A percentile compares a stretch with the other conserved stretches of the same genome.
Evolutionary conservation across 768 basidiomycete genomes (phyloP).

Genomic region (Mrakia blollopis): DNA sequence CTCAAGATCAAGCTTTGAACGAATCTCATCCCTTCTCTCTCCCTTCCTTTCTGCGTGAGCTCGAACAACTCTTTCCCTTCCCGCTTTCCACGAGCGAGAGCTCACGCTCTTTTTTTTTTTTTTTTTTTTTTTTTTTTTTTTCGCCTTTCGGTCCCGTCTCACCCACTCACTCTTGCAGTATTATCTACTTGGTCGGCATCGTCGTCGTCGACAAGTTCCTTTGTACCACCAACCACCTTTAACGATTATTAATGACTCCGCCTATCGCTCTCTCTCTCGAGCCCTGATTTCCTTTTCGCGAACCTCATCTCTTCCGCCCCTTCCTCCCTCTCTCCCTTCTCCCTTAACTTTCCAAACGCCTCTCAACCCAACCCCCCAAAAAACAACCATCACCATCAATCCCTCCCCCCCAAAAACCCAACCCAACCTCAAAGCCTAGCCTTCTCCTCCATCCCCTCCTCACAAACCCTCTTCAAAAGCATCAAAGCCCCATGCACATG

Average conservation of each 20-base stretch:
- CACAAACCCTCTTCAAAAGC: constrained; percentile 64
- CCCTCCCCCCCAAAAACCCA: neutral
- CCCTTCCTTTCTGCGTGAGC: too few relatives aligned
- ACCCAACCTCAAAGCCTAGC: constrained; percentile 32
- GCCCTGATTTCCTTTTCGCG: too few relatives aligned
- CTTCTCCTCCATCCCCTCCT: constrained; percentile 37
- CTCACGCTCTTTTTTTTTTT: neutral
- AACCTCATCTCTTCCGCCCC: neutral
- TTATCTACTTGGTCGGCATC: too few relatives aligned
- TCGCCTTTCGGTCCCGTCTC: too few relatives aligned
- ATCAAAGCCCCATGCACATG: constrained; percentile 59
- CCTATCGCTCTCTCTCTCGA: neutral
- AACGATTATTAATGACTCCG: neutral
- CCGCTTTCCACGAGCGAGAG: neutral
- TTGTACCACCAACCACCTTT: too few relatives aligned
- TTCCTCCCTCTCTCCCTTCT: neutral
- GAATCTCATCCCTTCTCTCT: too few relatives aligned
- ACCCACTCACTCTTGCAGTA: neutral
- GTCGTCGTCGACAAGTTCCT: too few relatives aligned
- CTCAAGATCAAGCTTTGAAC: constrained; percentile 6
- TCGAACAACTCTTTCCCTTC: neutral
- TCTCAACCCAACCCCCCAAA: too few relatives aligned
- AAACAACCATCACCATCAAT: neutral
- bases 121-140: neutral
- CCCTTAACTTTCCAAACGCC: too few relatives aligned